phyloP scores from a whole-genome alignment of 208 protist species.

The Leptomonas seymouri region DNA sequence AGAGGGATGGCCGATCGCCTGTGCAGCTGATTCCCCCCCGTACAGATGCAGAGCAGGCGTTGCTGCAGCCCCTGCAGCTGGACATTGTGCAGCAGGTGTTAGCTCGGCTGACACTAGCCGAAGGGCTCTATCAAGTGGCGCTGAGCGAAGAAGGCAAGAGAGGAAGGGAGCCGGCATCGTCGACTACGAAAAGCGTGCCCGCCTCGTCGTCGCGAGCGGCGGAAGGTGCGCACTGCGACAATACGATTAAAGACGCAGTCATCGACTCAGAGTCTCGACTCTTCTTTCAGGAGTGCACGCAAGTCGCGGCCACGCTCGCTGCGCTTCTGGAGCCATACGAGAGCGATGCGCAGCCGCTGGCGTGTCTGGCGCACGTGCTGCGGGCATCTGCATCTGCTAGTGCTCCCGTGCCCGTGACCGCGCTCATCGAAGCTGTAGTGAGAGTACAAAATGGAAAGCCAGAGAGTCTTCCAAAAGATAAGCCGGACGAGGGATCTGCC shows the following conservation, averaged over 20 bases:
- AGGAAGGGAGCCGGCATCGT: background rate
- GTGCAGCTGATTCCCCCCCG: conserved; percentile 12
- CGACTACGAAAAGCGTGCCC: background rate
- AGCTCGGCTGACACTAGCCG: background rate
- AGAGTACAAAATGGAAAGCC: background rate
- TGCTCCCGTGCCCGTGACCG: background rate
- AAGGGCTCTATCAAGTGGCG: background rate
- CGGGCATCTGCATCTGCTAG: conserved; percentile 7
- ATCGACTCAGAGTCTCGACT: background rate
- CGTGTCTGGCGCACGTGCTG: conserved; percentile 16
- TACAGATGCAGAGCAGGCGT: conserved; percentile 17
- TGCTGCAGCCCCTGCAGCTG: conserved; percentile 19
- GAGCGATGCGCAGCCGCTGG: conserved; percentile 15
- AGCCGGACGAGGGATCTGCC: background rate
- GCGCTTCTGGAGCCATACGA: conserved; percentile 11
- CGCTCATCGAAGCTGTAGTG: conserved; percentile 14
- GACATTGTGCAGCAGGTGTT: conserved; percentile 11
- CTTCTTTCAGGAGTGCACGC: conserved; percentile 13
- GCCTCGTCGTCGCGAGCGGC: background rate
- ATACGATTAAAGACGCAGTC: background rate
- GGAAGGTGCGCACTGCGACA: background rate
- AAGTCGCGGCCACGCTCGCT: conserved; percentile 15
- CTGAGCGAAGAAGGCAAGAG: background rate
- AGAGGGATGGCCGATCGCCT: conserved; percentile 5
- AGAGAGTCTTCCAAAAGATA: background rate